Percentiles rank a stretch among this genome's conserved stretches.
Evolutionary conservation across 441 rosid genomes (phyloP).

Genomic region (Sinapis alba): DNA sequence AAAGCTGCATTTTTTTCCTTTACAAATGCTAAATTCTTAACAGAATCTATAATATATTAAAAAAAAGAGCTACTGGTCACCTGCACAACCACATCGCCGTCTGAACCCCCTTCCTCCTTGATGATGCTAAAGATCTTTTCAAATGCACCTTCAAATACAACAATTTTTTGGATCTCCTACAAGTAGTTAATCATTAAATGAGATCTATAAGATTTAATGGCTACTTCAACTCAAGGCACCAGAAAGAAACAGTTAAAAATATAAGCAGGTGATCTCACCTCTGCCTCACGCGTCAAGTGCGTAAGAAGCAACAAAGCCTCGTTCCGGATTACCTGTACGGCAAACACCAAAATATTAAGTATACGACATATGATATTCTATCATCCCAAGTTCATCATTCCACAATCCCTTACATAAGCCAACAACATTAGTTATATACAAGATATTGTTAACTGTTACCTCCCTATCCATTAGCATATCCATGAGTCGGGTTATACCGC

Average conservation of each 20-base stretch:
- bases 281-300: slow-evolving; percentile 97
- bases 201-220: slow-evolving; percentile 9
- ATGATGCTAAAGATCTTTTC: slow-evolving; percentile 94
- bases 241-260: slow-evolving; percentile 12
- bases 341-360: slow-evolving; percentile 21
- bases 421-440: slow-evolving; percentile 13
- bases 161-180: slow-evolving; percentile 97
- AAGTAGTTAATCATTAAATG: slow-evolving; percentile 29
- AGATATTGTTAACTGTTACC: slow-evolving; percentile 46
- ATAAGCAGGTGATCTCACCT: slow-evolving; percentile 51
- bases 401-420: slow-evolving; percentile 15
- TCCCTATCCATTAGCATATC: slow-evolving; percentile 99
- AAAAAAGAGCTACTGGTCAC: slow-evolving; percentile 44
- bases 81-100: slow-evolving; percentile 99
- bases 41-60: background rate
- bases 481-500: slow-evolving; percentile 97
- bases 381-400: slow-evolving; percentile 13
- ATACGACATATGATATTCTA: background rate
- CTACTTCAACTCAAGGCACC: slow-evolving; percentile 10
- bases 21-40: background rate
- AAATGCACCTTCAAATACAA: slow-evolving; percentile 97
- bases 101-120: slow-evolving; percentile 96
- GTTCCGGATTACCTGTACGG: slow-evolving; percentile 81
- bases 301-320: slow-evolving; percentile 97
- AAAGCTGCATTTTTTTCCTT: slow-evolving; percentile 1